These are phyloP conservation scores for Dalbergia cochinchinensis DNA, from an alignment of 306 rosid genomes.

Conservation along the genomic window DNA sequence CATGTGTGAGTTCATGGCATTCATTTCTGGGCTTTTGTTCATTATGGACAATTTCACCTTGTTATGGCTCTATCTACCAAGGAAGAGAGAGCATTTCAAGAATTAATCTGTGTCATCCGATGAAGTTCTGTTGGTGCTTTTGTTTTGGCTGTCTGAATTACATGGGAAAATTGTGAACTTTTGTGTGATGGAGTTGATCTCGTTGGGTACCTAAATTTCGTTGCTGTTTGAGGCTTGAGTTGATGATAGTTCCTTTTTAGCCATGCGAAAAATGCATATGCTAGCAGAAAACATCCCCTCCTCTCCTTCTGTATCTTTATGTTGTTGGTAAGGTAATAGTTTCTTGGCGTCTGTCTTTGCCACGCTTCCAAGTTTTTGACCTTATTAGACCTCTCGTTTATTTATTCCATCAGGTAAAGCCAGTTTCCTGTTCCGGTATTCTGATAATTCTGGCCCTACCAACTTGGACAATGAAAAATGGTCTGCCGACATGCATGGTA, in stretches of 20 bases:
- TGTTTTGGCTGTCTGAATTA: constrained; percentile 14
- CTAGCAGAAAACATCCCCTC: constrained; percentile 9
- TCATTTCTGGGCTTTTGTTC: constrained; percentile 1
- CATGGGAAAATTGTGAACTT: not conserved
- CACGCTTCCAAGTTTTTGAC: constrained; percentile 33
- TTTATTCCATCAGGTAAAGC: constrained; percentile 13
- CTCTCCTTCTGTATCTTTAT: not conserved
- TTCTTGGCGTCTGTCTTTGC: constrained; percentile 27
- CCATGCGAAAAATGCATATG: constrained; percentile 53
- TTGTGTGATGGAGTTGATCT: constrained; percentile 23
- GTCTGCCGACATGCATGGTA: constrained; percentile 47
- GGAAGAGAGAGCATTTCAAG: not conserved
- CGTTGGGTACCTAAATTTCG: constrained; percentile 14
- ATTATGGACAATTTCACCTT: not conserved
- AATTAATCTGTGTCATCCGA: constrained; percentile 20
- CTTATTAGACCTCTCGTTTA: constrained; percentile 3
- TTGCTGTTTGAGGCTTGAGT: not conserved
- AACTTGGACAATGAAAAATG: constrained; percentile 29
- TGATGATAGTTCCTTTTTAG: constrained; percentile 16
- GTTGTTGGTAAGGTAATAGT: constrained; percentile 19
- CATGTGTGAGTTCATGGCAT: not conserved
- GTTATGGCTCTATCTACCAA: not conserved
- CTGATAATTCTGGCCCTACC: constrained; percentile 45
- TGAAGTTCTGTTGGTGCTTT: not conserved
- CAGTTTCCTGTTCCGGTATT: constrained; percentile 37